Evolutionary conservation across 768 basidiomycete species (phyloP).

Genomic region (Mycena chlorophos): DNA sequence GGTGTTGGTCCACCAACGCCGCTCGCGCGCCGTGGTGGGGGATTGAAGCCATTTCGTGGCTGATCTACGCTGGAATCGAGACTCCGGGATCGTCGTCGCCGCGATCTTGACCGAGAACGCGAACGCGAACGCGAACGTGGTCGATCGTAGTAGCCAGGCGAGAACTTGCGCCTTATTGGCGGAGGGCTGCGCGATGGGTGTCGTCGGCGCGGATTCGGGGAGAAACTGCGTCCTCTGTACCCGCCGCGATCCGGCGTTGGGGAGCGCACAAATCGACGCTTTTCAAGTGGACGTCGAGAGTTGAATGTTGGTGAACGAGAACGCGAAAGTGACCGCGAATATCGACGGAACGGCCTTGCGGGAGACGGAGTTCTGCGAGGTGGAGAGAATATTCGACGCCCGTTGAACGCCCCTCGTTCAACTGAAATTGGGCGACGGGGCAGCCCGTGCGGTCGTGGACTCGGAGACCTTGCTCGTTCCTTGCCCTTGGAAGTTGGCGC

Average conservation of each 20-base stretch:
- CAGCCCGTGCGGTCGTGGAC: background rate
- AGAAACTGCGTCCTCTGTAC: background rate
- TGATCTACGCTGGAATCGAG: background rate
- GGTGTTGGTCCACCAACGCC: background rate
- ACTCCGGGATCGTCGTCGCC: background rate
- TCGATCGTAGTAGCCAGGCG: background rate
- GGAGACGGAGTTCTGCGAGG: background rate
- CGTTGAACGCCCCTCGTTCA: background rate
- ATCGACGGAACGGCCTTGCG: background rate
- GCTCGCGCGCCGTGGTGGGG: background rate
- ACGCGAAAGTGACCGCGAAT: background rate
- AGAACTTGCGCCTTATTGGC: constrained; percentile 9
- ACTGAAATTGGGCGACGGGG: background rate
- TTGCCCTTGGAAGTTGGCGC: background rate
- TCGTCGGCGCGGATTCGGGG: background rate
- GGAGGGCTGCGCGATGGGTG: constrained; percentile 10
- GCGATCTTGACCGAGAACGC: background rate
- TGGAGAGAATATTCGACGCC: background rate
- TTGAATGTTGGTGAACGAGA: constrained; percentile 3
- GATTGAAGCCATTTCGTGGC: too few species aligned
- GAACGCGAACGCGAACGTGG: background rate
- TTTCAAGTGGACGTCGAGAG: constrained; percentile 5
- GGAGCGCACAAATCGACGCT: constrained; percentile 11
- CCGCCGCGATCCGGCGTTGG: constrained; percentile 9
- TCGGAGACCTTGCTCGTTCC: background rate